Percentiles rank a stretch among this genome's conserved stretches.
These are phyloP conservation scores for Ceratobasidium sp. DNA, from an alignment of 1,284 basidiomycete species.

Conservation along the genomic window DNA sequence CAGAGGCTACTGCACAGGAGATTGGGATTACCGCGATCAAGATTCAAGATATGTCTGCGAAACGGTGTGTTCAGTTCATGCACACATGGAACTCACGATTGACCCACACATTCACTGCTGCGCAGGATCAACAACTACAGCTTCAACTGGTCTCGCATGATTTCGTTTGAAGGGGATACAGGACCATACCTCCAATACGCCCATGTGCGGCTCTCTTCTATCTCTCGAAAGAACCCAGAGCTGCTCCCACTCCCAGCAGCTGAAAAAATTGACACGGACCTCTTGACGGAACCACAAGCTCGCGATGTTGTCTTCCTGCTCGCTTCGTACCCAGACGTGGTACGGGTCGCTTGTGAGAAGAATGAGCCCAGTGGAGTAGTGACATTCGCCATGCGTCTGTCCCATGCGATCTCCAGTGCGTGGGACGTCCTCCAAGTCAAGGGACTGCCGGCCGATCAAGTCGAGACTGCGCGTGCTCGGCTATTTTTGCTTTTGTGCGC, in stretches of 20 bases:
- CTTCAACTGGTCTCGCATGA: slow-evolving; percentile 95
- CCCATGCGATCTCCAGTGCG: slow-evolving; percentile 84
- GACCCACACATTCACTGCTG: slow-evolving; percentile 24
- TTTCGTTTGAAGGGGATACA: slow-evolving; percentile 96
- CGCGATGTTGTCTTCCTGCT: slow-evolving; percentile 88
- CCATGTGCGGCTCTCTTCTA: slow-evolving; percentile 92
- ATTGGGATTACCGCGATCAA: slow-evolving; percentile 97
- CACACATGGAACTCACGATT: neutral
- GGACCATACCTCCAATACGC: slow-evolving; percentile 97
- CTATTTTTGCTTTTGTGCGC: slow-evolving; percentile 91
- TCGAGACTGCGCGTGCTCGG: slow-evolving; percentile 83
- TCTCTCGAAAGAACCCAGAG: slow-evolving; percentile 92
- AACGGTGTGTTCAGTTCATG: slow-evolving; percentile 63
- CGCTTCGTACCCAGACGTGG: slow-evolving; percentile 89
- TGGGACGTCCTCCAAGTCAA: slow-evolving; percentile 90
- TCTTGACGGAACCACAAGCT: slow-evolving; percentile 69
- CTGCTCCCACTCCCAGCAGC: slow-evolving; percentile 77
- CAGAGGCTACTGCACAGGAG: slow-evolving; percentile 80
- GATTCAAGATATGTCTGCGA: slow-evolving; percentile 97
- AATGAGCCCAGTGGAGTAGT: slow-evolving; percentile 92
- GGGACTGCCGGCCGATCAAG: slow-evolving; percentile 69
- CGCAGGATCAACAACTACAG: slow-evolving; percentile 93
- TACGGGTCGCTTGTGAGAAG: slow-evolving; percentile 82
- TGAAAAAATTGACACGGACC: slow-evolving; percentile 72
- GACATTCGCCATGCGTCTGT: slow-evolving; percentile 76